phyloP scores from a whole-genome alignment of 2,329 filamentous ascomycete genomes.

The Colletotrichum euphorbiae region DNA sequence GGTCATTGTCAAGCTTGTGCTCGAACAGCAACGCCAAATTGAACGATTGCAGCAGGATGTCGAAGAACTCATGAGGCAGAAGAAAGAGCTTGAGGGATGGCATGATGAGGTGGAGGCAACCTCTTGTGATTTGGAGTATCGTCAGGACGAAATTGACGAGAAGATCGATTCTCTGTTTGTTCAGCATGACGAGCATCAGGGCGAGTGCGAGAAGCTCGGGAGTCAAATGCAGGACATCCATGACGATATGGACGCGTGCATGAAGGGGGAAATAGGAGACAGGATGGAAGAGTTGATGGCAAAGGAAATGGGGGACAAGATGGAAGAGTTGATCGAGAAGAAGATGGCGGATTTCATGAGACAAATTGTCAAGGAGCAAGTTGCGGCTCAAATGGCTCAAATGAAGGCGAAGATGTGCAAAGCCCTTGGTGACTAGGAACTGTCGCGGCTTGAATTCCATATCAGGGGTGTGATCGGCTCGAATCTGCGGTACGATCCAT shows the following conservation, averaged over 20 bases:
- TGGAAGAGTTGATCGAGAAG: constrained; percentile 13
- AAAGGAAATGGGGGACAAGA: not conserved
- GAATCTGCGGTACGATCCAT: too few species aligned
- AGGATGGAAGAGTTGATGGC: constrained; percentile 2
- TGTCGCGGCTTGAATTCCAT: too few species aligned
- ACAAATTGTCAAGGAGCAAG: not conserved
- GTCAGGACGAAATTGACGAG: constrained; percentile 13
- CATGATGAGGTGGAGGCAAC: constrained; percentile 7
- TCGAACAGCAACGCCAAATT: constrained; percentile 12
- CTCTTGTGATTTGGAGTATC: not conserved
- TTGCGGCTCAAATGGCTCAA: constrained; percentile 10
- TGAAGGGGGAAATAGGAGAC: too few species aligned
- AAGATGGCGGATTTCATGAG: constrained; percentile 23
- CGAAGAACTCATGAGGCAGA: constrained; percentile 10
- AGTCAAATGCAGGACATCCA: constrained; percentile 18
- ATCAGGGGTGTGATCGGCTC: too few species aligned
- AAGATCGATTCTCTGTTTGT: constrained; percentile 7
- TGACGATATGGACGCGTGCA: too few species aligned
- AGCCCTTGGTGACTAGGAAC: constrained; percentile 7
- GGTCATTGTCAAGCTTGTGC: not conserved
- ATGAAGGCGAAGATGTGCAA: constrained; percentile 13
- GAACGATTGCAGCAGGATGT: constrained; percentile 6
- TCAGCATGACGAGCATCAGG: constrained; percentile 18
- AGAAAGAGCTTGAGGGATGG: constrained; percentile 10
- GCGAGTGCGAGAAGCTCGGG: constrained; percentile 27